Evolutionary conservation across 805 yeast genomes (phyloP), one percentile per base, ranked within the genome.

Genomic region (Candida andamanensis): DNA sequence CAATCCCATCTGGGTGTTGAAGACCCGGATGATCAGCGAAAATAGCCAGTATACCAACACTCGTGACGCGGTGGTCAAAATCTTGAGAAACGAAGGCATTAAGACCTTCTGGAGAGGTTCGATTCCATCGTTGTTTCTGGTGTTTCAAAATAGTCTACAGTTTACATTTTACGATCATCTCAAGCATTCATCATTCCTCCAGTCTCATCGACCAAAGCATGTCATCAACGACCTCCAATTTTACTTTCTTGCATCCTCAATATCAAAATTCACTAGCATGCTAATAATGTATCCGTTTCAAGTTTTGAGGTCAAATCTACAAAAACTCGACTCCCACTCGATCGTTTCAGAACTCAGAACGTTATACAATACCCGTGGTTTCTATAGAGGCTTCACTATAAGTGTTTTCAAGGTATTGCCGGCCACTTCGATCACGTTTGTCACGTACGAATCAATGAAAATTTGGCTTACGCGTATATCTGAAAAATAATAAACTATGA

Each of bases 1-100:
- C 1, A 92, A 87, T 50, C 98, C 98, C 1, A 72, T 90, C 8
- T 90, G 98, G 98, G 95, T 92, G 1, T 54, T 92, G 13, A 92
- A 92, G 56, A 92, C 98, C 0, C 68, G 97, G 40, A 80, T 90
- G 43, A 67, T 89, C 47, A 77, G 87, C 13, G 72, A 74, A 2
- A 57, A 72, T 2, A 69, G 69, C 11, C 79, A 85, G 0, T 85
- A 86, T 48, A 54, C 55, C 7, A 75, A 85, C 0, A 56, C 79
- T 5, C 8, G 47, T 13, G 75, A 76, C 37, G 94, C 95, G 1
- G 46, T 77, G 0, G 35, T 36, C 5, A 52, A 66, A 15, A 70
- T 85, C 10, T 40, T 63, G 10, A 45, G 42, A 17, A 60, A 64
- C 2, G 86, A 84, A 45, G 92, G 95, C 0, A 24, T 74, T 0